These are phyloP conservation scores for Lipomyces sp. DNA, from an alignment of 805 yeast genomes.

Conservation along the genomic window DNA sequence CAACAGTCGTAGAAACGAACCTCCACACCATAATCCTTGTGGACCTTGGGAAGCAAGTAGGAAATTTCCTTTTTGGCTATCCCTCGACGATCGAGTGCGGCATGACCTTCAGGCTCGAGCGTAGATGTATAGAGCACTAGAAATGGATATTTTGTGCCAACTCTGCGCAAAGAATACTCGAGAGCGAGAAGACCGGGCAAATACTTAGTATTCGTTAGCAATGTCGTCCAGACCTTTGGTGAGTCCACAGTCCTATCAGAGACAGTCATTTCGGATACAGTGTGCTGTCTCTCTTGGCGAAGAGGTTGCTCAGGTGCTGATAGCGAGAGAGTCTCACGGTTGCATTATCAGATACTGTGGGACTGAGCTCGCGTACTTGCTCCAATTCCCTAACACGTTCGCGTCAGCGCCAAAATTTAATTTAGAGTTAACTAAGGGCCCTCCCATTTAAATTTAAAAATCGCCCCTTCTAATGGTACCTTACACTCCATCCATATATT, in stretches of 20 bases:
- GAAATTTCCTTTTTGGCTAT: constrained; percentile 52
- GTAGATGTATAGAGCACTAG: constrained; percentile 60
- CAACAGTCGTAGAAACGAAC: constrained; percentile 64
- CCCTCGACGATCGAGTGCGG: constrained; percentile 48
- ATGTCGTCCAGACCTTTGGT: constrained; percentile 58
- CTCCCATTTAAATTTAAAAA: no score
- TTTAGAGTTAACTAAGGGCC: not conserved
- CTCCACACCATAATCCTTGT: constrained; percentile 56
- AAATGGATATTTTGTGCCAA: constrained; percentile 55
- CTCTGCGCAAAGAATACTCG: constrained; percentile 53
- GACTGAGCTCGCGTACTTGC: not conserved
- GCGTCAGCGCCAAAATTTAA: not conserved
- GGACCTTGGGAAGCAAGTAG: constrained; percentile 51
- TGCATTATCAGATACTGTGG: not conserved
- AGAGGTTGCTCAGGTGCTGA: not conserved
- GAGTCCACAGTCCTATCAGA: constrained; percentile 28
- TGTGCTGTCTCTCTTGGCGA: not conserved
- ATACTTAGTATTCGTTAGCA: constrained; percentile 58
- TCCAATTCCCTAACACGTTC: no score
- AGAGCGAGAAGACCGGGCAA: constrained; percentile 58
- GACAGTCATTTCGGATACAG: constrained; percentile 16
- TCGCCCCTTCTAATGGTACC: no score
- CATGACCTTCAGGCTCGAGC: constrained; percentile 51
- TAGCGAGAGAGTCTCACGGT: not conserved
- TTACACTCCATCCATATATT: no score